Evolutionary conservation across 2,329 filamentous ascomycete species (phyloP), one percentile per base, ranked within the genome.

Genomic region (Aspergillus sp.): DNA sequence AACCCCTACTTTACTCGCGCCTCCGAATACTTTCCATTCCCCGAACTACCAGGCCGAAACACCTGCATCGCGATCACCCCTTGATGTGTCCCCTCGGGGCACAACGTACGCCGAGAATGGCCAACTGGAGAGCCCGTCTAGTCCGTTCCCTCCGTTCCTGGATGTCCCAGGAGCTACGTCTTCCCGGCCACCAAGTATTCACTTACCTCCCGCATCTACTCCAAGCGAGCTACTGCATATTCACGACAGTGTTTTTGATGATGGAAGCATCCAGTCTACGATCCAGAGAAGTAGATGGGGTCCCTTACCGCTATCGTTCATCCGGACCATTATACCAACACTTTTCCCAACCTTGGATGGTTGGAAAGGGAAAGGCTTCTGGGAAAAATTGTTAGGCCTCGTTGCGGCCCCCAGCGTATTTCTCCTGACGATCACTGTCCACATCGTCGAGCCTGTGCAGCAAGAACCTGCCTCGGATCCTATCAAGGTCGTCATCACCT

Each of bases 391-490:
- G 42, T 75, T 96, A 45, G 93, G 90, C 40, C 63, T 94, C 10
- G 80, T 95, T 35, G 92, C 92, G 7, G 86, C 90, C n/a, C 89
- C 92, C 1, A 95, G 88, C 61, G 90, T 99, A 35, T 89, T 99
- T 56, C 74, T 97, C 2, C 79, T 99, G 3, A 93, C 93, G 0
- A 84, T 94, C 44, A 99, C 94, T 0, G 72, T 99, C 4, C 94
- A 95, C 0, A 91, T 99, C 0, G 89, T 96, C 5, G 93, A 97
- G 63, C 82, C 82, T 1, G 79, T 82, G 17, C 78, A 72, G 33
- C 67, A 80, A 7, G 81, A 84, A 11, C 72, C 76, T 3, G 72
- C 72, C 4, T 68, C 68, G 1, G 76, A 79, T 4, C 68, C 73
- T 7, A 65, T 69, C 14, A 53, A 61, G 9, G 55, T 62, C 8